These are phyloP conservation scores for Spirogloea muscicola DNA, from an alignment of 139 green algal species.

Conservation along the genomic window DNA sequence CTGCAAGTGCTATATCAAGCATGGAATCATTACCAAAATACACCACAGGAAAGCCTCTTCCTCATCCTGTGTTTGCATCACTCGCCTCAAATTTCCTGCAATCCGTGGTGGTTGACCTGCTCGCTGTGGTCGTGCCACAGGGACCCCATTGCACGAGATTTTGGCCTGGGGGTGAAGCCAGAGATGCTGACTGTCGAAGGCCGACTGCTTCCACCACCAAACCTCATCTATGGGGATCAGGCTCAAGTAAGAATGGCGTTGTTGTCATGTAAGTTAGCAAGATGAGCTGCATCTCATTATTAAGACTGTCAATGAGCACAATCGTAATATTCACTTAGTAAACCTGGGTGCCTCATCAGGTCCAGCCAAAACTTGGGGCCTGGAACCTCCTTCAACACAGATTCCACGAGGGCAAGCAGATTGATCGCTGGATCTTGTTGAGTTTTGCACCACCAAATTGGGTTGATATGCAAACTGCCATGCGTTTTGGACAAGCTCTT, in stretches of 20 bases:
- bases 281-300: no score
- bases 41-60: no score
- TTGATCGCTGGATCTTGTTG: neutral
- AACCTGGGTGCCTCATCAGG: neutral
- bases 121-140: no score
- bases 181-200: neutral
- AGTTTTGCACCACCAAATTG: neutral
- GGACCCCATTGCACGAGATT: no score
- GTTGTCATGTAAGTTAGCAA: neutral
- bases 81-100: no score
- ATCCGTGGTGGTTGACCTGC: no score
- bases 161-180: no score
- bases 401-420: neutral
- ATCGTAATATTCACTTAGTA: no score
- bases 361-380: neutral
- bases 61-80: no score
- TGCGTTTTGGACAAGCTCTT: neutral
- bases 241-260: neutral
- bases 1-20: no score
- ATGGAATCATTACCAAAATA: no score
- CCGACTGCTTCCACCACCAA: neutral
- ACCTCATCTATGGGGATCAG: constrained; percentile 1
- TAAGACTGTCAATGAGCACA: no score
- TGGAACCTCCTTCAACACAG: neutral
- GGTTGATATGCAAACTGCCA: neutral